Conservation (phyloP, 805 yeast genomes). For the Debaryomyces prosopidis region DNA sequence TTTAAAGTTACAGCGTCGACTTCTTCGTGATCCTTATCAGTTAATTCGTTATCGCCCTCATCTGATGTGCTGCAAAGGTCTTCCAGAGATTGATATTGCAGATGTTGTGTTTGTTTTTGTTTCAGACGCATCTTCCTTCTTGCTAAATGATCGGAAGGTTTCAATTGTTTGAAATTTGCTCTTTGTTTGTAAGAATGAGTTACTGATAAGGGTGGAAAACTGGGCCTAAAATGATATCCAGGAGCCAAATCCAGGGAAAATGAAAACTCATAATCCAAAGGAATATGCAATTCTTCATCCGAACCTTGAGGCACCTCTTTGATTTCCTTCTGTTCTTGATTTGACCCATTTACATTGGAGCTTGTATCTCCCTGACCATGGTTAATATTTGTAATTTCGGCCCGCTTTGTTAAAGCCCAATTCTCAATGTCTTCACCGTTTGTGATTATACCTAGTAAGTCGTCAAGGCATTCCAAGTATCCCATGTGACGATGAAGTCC, state of each 20-base stretch:
- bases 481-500: conserved; percentile 54
- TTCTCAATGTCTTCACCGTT: conserved; percentile 48
- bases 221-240: conserved; percentile 28
- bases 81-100: conserved; percentile 10
- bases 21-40: conserved; percentile 13
- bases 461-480: conserved; percentile 61
- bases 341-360: background rate
- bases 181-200: conserved; percentile 27
- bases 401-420: conserved; percentile 51
- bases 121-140: conserved; percentile 8
- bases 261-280: conserved; percentile 31
- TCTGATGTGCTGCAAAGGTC: conserved; percentile 17
- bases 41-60: conserved; percentile 16
- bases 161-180: conserved; percentile 11
- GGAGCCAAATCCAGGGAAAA: conserved; percentile 28
- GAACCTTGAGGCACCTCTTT: background rate
- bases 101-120: conserved; percentile 7
- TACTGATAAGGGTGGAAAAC: conserved; percentile 41
- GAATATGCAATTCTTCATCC: conserved; percentile 15
- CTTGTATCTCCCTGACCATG: conserved; percentile 1
- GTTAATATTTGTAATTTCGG: conserved; percentile 32
- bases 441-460: conserved; percentile 44
- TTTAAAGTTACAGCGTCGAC: conserved; percentile 5
- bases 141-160: conserved; percentile 7
- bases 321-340: background rate